Conservation (phyloP, 257 asterid genomes). For the Eustoma russellianum region DNA sequence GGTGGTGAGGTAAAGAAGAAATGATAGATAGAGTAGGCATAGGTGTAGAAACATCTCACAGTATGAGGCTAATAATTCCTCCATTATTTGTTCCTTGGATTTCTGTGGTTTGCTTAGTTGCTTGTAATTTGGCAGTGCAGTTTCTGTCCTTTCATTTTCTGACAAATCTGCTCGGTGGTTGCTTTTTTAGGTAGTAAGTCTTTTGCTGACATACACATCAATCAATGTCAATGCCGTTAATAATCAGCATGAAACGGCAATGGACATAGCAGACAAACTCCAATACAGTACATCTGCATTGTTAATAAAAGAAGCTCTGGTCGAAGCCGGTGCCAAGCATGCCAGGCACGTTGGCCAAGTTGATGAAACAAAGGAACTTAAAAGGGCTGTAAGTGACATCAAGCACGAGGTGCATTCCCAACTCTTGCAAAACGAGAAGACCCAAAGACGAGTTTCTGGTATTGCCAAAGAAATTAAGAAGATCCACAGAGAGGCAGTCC, state of each 20-base stretch:
- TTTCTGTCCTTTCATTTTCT: no score
- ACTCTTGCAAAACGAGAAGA: conserved; percentile 77
- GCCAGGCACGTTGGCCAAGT: conserved; percentile 59
- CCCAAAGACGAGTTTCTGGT: conserved; percentile 84
- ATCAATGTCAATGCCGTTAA: conserved; percentile 66
- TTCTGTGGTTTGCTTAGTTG: no score
- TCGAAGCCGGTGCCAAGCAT: conserved; percentile 81
- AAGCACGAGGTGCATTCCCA: conserved; percentile 93
- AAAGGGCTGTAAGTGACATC: conserved; percentile 91
- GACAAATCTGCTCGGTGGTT: conserved; percentile 6
- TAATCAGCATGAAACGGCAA: conserved; percentile 69
- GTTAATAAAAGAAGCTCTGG: conserved; percentile 55
- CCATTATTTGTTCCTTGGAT: no score
- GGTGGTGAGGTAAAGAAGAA: no score
- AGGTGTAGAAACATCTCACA: no score
- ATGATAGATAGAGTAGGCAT: no score
- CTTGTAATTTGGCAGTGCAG: no score
- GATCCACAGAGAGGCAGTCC: conserved; percentile 88
- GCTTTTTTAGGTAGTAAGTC: conserved; percentile 59
- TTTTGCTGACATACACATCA: conserved; percentile 49
- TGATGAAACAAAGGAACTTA: conserved; percentile 74
- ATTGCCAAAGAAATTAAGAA: conserved; percentile 94
- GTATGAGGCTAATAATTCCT: no score
- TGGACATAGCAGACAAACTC: conserved; percentile 96
- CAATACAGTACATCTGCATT: conserved; percentile 64